Evolutionary conservation across 768 basidiomycete species (phyloP).

Genomic region (Paxillus involutus): DNA sequence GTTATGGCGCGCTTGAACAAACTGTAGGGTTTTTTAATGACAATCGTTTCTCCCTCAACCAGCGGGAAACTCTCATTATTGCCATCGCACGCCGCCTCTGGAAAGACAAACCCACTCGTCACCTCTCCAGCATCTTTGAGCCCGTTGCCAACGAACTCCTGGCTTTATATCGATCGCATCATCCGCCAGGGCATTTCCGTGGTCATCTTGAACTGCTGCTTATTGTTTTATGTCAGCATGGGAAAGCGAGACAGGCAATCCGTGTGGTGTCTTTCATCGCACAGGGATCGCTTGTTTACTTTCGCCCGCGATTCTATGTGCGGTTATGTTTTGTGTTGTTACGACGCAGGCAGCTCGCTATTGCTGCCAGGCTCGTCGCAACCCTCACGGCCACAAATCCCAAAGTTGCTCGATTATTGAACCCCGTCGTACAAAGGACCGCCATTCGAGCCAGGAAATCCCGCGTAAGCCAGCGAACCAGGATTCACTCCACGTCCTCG

Average conservation of each 20-base stretch:
- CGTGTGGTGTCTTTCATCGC: conserved; percentile 42
- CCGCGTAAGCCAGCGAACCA: conserved; percentile 1
- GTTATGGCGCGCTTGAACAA: conserved; percentile 22
- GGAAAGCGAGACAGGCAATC: conserved; percentile 36
- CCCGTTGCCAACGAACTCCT: conserved; percentile 36
- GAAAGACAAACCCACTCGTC: conserved; percentile 29
- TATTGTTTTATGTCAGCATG: conserved; percentile 36
- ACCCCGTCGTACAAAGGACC: conserved; percentile 2
- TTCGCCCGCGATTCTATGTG: conserved; percentile 40
- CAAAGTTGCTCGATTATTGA: conserved; percentile 10
- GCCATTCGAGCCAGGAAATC: conserved; percentile 8
- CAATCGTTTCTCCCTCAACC: conserved; percentile 26
- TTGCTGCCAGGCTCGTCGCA: conserved; percentile 34
- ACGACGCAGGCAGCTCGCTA: conserved; percentile 36
- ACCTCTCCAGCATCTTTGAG: conserved; percentile 30
- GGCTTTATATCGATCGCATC: conserved; percentile 34
- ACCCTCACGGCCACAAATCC: conserved; percentile 17
- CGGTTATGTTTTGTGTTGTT: conserved; percentile 41
- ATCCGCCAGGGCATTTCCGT: conserved; percentile 42
- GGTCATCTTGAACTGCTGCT: conserved; percentile 45
- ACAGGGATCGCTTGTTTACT: conserved; percentile 31
- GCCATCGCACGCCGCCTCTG: conserved; percentile 40
- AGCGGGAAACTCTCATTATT: conserved; percentile 38
- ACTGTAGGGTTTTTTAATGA: conserved; percentile 37
- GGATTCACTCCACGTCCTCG: not conserved